Evolutionary conservation across 2,329 filamentous ascomycete genomes (phyloP).

Genomic region (Akanthomyces uredinophilus): DNA sequence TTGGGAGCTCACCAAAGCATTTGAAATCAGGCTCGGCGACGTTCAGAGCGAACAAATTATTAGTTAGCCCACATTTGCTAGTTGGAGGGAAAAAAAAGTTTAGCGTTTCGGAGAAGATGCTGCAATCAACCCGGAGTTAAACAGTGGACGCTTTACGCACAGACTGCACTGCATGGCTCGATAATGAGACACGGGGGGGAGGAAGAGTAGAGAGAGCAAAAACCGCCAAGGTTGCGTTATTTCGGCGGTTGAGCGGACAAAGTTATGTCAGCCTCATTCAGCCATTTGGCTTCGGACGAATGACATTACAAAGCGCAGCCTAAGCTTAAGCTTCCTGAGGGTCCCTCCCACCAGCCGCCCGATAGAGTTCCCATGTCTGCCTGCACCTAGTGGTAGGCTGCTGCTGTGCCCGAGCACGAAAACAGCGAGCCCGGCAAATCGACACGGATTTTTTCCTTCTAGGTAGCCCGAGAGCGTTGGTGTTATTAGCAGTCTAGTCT

Average conservation of each 20-base stretch:
- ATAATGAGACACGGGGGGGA: background rate
- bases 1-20: slow-evolving; percentile 6
- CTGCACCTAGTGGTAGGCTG: no score
- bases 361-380: background rate
- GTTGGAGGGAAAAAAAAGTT: background rate
- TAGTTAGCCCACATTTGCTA: background rate
- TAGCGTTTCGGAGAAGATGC: background rate
- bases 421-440: background rate
- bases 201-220: background rate
- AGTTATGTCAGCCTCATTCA: background rate
- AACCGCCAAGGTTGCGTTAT: background rate
- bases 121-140: background rate
- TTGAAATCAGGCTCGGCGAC: slow-evolving; percentile 6
- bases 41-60: background rate
- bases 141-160: no score
- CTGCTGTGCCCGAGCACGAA: background rate
- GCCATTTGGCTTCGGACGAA: background rate
- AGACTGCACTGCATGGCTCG: background rate
- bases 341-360: background rate
- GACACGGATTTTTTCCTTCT: no score
- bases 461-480: background rate
- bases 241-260: background rate
- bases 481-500: background rate
- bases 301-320: slow-evolving; percentile 3
- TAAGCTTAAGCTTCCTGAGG: background rate